Conservation (phyloP, 2,329 filamentous ascomycete genomes). For the Sphaerulina populicola region DNA sequence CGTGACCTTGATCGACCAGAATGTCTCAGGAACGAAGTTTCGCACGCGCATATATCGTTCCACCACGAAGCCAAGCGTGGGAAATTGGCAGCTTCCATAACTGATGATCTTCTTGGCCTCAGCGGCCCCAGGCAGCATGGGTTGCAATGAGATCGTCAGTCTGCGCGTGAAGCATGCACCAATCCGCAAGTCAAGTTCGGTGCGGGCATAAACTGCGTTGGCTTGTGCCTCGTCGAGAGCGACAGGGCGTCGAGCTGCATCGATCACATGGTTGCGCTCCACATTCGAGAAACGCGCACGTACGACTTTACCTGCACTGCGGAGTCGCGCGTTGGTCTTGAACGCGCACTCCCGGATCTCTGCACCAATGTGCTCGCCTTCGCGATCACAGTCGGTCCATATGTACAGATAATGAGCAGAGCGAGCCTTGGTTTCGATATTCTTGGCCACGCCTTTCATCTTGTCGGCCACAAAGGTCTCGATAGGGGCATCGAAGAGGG, state of each 20-base stretch:
- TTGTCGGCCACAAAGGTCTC: constrained; percentile 59
- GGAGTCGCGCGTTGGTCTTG: constrained; percentile 61
- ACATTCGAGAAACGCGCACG: constrained; percentile 93
- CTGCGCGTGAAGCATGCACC: constrained; percentile 88
- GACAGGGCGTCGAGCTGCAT: constrained; percentile 68
- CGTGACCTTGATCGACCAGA: constrained; percentile 84
- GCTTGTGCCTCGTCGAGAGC: constrained; percentile 77
- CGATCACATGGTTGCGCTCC: constrained; percentile 82
- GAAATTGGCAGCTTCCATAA: constrained; percentile 76
- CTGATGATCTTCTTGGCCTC: constrained; percentile 45
- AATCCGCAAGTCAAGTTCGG: constrained; percentile 86
- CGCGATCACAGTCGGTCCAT: constrained; percentile 97
- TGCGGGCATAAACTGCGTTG: constrained; percentile 76
- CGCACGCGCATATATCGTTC: constrained; percentile 90
- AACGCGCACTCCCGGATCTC: constrained; percentile 78
- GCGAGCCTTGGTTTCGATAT: constrained; percentile 72
- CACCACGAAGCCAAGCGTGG: constrained; percentile 91
- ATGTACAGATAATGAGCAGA: constrained; percentile 73
- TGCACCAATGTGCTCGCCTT: constrained; percentile 91
- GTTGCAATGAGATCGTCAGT: constrained; percentile 68
- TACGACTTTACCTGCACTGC: constrained; percentile 54
- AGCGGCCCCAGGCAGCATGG: constrained; percentile 67
- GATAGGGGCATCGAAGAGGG: constrained; percentile 74
- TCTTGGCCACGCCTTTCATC: constrained; percentile 71
- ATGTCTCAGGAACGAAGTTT: constrained; percentile 84